Evolutionary conservation across 2,329 filamentous ascomycete species (phyloP).

Genomic region (Fusarium sp.): DNA sequence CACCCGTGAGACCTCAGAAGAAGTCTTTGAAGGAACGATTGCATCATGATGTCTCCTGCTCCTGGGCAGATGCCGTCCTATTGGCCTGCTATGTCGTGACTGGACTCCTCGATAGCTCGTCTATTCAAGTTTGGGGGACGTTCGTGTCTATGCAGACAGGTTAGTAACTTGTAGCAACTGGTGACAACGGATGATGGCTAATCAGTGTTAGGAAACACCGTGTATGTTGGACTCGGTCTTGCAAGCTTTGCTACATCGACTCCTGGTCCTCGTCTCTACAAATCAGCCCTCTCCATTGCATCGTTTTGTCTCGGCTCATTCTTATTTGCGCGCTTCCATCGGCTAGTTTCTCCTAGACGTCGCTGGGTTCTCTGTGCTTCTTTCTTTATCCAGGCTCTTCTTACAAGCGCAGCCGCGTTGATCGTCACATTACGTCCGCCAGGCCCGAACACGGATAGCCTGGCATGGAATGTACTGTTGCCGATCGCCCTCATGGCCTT

Average conservation of each 20-base stretch:
- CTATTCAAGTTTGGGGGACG: conserved; percentile 80
- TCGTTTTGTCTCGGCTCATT: conserved; percentile 80
- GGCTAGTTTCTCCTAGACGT: conserved; percentile 66
- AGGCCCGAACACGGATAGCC: conserved; percentile 54
- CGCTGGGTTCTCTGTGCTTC: conserved; percentile 75
- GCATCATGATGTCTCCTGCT: conserved; percentile 52
- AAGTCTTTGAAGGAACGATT: conserved; percentile 18
- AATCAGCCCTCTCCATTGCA: conserved; percentile 71
- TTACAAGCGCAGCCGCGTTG: conserved; percentile 64
- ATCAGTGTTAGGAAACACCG: conserved; percentile 71
- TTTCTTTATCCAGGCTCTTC: conserved; percentile 64
- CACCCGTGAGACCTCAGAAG: background rate
- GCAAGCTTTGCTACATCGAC: conserved; percentile 36
- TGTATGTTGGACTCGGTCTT: conserved; percentile 79
- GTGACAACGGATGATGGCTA: background rate
- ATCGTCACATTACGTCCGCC: conserved; percentile 63
- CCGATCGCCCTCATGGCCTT: conserved; percentile 79
- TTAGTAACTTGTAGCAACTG: conserved; percentile 48
- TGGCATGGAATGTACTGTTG: conserved; percentile 71
- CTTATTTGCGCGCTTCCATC: conserved; percentile 77
- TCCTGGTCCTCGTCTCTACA: conserved; percentile 65
- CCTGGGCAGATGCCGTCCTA: conserved; percentile 75
- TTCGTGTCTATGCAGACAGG: conserved; percentile 90
- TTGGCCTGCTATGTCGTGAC: conserved; percentile 81
- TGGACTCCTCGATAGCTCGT: conserved; percentile 80